These are phyloP conservation scores for Stephania japonica DNA, from an alignment of 164 flowering plant species.

Conservation along the genomic window DNA sequence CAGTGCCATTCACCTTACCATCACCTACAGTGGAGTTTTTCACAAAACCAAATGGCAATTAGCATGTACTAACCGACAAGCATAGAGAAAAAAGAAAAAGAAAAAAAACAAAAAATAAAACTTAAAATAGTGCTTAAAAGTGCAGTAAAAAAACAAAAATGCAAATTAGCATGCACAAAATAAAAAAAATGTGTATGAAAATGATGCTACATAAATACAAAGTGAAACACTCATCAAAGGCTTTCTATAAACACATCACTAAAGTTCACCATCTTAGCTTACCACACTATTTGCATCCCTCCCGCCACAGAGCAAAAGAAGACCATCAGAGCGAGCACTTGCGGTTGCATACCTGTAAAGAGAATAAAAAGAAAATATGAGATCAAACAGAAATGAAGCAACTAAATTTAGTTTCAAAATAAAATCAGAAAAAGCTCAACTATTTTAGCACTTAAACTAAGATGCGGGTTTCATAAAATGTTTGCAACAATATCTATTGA, in stretches of 20 bases:
- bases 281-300: slow-evolving; percentile 98
- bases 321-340: slow-evolving; percentile 99
- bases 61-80: no score
- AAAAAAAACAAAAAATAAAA: no score
- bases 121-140: neutral
- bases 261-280: slow-evolving; percentile 19
- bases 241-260: neutral
- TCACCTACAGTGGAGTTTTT: neutral
- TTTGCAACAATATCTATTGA: no score
- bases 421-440: neutral
- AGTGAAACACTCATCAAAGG: neutral
- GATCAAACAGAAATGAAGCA: slow-evolving; percentile 5
- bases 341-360: slow-evolving; percentile 94
- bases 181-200: neutral
- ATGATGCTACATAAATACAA: neutral
- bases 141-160: neutral
- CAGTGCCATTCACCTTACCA: neutral
- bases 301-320: slow-evolving; percentile 98
- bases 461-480: neutral
- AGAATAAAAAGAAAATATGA: neutral
- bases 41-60: neutral
- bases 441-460: neutral
- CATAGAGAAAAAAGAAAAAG: no score
- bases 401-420: neutral
- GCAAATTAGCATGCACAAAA: neutral